These are phyloP conservation scores for Lepidium africanum DNA, from an alignment of 345 rosid species.

Conservation along the genomic window DNA sequence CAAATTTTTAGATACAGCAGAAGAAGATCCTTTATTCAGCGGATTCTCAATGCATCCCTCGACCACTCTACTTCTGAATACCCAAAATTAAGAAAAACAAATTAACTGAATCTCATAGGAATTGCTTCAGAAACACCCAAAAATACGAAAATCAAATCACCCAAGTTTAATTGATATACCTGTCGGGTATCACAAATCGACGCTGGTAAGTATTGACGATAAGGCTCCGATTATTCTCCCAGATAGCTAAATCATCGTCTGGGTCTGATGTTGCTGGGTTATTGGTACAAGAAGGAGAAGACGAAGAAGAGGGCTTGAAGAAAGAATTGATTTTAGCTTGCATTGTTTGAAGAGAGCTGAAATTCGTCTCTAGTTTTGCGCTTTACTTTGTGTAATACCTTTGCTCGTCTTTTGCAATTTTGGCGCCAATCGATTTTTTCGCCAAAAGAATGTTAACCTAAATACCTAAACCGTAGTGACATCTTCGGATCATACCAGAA, in stretches of 20 bases:
- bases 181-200: slow-evolving; percentile 29
- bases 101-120: background rate
- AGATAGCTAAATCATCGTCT: slow-evolving; percentile 33
- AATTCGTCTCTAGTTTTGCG: background rate
- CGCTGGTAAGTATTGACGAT: slow-evolving; percentile 47
- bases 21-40: slow-evolving; percentile 13
- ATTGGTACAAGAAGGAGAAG: background rate
- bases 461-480: too few relatives aligned
- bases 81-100: background rate
- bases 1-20: slow-evolving; percentile 22
- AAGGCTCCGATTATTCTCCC: slow-evolving; percentile 34
- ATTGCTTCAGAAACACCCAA: background rate
- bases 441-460: too few relatives aligned
- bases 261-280: slow-evolving; percentile 7
- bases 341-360: slow-evolving; percentile 21
- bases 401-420: background rate
- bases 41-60: slow-evolving; percentile 7
- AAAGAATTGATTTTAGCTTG: slow-evolving; percentile 73
- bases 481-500: too few relatives aligned
- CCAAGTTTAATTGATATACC: slow-evolving; percentile 24
- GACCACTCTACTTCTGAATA: slow-evolving; percentile 9
- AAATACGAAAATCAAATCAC: background rate
- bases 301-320: slow-evolving; percentile 47
- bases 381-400: background rate
- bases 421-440: background rate